Evolutionary conservation across 2,329 filamentous ascomycete species (phyloP).

Genomic region (Daldinia sp.): DNA sequence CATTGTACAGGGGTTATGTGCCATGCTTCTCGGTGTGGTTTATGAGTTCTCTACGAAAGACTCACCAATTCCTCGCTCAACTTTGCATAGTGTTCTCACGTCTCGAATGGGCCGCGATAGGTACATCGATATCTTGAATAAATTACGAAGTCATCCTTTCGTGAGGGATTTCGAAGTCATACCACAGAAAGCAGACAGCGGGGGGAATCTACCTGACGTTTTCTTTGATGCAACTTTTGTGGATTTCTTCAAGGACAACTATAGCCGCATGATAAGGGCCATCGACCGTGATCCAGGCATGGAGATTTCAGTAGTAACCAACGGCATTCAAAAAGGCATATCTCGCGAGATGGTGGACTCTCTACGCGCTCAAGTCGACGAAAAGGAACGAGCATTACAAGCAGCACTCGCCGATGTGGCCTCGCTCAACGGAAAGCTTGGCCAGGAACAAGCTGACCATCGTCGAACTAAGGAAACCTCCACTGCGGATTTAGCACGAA

Average conservation of each 20-base stretch:
- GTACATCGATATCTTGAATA: slow-evolving; percentile 84
- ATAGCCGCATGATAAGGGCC: slow-evolving; percentile 83
- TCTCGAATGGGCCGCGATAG: slow-evolving; percentile 85
- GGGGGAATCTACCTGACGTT: slow-evolving; percentile 76
- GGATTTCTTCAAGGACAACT: slow-evolving; percentile 96
- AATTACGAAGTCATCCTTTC: slow-evolving; percentile 80
- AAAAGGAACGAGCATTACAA: slow-evolving; percentile 70
- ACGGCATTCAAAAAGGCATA: slow-evolving; percentile 87
- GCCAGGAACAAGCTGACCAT: slow-evolving; percentile 81
- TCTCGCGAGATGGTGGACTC: slow-evolving; percentile 94
- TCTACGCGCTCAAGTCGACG: slow-evolving; percentile 79
- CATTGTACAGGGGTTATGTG: slow-evolving; percentile 84
- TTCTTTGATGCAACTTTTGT: slow-evolving; percentile 90
- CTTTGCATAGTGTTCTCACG: slow-evolving; percentile 81
- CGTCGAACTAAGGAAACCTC: slow-evolving; percentile 72
- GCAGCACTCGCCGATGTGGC: slow-evolving; percentile 60
- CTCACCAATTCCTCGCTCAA: slow-evolving; percentile 86
- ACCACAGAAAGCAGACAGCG: slow-evolving; percentile 72
- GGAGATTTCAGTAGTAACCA: slow-evolving; percentile 83
- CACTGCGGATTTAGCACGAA: slow-evolving; percentile 64
- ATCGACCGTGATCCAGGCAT: slow-evolving; percentile 92
- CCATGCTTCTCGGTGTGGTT: slow-evolving; percentile 85
- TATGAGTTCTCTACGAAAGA: slow-evolving; percentile 99
- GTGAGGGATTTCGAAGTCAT: slow-evolving; percentile 92
- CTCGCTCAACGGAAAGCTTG: slow-evolving; percentile 66